These are phyloP conservation scores for Pythium brachiatum DNA, from an alignment of 352 stramenopile species.

Conservation along the genomic window DNA sequence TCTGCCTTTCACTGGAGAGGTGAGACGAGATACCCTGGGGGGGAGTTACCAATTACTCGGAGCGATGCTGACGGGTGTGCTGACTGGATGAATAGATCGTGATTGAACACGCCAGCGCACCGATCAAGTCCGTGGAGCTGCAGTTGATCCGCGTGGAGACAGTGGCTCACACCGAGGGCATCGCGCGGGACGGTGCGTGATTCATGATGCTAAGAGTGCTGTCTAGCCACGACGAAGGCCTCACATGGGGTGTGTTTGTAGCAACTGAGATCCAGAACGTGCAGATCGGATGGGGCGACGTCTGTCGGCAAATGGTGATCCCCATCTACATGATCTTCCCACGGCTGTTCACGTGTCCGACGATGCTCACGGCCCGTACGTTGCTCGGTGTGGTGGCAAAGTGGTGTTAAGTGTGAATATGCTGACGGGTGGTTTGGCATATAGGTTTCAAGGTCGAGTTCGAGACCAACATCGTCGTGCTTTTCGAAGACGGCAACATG, in stretches of 20 bases:
- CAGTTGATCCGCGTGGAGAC: conserved; percentile 91
- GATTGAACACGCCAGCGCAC: conserved; percentile 67
- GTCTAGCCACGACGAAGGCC: neutral
- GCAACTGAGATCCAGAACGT: conserved; percentile 94
- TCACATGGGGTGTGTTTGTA: conserved; percentile 17
- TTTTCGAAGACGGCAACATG: conserved; percentile 91
- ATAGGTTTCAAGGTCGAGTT: conserved; percentile 91
- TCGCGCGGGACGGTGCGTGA: conserved; percentile 70
- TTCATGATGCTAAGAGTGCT: neutral
- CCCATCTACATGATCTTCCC: conserved; percentile 96
- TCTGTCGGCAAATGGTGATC: conserved; percentile 86
- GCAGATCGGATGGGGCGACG: conserved; percentile 91
- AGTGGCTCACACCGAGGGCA: conserved; percentile 67
- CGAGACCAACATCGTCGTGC: conserved; percentile 91
- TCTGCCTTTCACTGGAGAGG: conserved; percentile 86
- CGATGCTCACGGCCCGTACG: conserved; percentile 78
- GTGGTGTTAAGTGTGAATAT: too few relatives aligned
- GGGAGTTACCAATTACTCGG: too few relatives aligned
- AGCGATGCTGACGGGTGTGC: neutral
- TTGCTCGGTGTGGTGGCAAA: neutral
- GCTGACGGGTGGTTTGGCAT: too few relatives aligned
- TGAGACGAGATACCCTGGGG: too few relatives aligned
- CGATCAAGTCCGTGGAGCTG: conserved; percentile 88
- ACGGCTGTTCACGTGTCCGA: conserved; percentile 89
- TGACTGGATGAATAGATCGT: conserved; percentile 46